Evolutionary conservation across 1,284 basidiomycete genomes (phyloP).

Genomic region (Rhodotorula sp.): DNA sequence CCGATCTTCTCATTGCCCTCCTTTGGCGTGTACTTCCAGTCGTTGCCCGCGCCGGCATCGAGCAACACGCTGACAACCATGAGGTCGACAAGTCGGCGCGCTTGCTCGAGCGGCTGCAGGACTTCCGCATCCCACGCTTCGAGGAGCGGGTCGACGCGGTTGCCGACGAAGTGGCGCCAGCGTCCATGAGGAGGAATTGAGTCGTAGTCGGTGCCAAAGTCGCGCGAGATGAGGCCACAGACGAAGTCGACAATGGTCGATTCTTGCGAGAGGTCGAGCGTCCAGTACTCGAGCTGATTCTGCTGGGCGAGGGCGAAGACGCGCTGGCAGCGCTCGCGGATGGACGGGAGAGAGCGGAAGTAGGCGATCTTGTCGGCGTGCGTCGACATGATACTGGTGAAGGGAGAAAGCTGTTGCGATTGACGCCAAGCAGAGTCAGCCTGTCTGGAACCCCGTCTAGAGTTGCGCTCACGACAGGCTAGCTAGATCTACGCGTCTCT

Average conservation of each 20-base stretch:
- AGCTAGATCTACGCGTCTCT: no score
- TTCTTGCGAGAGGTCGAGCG: slow-evolving; percentile 76
- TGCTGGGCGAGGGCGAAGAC: slow-evolving; percentile 75
- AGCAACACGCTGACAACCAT: slow-evolving; percentile 91
- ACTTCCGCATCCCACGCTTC: slow-evolving; percentile 45
- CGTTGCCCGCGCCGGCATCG: slow-evolving; percentile 86
- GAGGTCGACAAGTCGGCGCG: slow-evolving; percentile 77
- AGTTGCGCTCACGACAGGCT: no score
- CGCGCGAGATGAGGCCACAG: slow-evolving; percentile 77
- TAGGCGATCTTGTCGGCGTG: slow-evolving; percentile 54
- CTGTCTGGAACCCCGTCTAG: background rate
- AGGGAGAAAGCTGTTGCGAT: background rate
- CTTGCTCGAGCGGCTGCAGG: slow-evolving; percentile 66
- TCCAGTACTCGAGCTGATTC: slow-evolving; percentile 78
- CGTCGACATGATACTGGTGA: background rate
- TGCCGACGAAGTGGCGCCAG: slow-evolving; percentile 75
- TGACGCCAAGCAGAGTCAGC: background rate
- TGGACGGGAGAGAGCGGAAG: slow-evolving; percentile 80
- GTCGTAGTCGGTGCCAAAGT: slow-evolving; percentile 72
- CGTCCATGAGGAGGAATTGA: slow-evolving; percentile 85
- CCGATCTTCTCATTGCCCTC: slow-evolving; percentile 60
- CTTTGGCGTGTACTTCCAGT: slow-evolving; percentile 75
- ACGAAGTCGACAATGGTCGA: slow-evolving; percentile 75
- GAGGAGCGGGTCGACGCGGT: slow-evolving; percentile 65
- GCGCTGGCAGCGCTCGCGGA: slow-evolving; percentile 76